Evolutionary conservation across 768 basidiomycete species (phyloP).

Genomic region (Boletus sp.): DNA sequence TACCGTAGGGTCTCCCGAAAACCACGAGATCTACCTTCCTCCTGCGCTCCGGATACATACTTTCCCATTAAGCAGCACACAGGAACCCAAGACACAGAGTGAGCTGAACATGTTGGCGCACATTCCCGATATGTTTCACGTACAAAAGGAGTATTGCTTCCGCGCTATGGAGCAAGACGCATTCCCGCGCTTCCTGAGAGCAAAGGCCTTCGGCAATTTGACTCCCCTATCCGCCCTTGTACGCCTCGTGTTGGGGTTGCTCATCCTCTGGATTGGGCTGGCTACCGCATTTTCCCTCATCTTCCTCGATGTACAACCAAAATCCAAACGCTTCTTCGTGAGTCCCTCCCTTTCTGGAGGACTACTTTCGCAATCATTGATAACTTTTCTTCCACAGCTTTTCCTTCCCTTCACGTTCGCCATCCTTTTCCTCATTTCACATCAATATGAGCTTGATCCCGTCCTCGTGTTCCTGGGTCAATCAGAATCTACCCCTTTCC

Average conservation of each 20-base stretch:
- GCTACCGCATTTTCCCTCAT: slow-evolving; percentile 87
- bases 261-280: slow-evolving; percentile 94
- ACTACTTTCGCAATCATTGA: background rate
- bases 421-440: slow-evolving; percentile 86
- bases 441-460: slow-evolving; percentile 97
- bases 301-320: slow-evolving; percentile 92
- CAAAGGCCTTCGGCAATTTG: slow-evolving; percentile 97
- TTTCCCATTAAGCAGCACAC: slow-evolving; percentile 78
- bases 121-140: slow-evolving; percentile 94
- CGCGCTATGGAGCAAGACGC: slow-evolving; percentile 95
- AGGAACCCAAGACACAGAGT: slow-evolving; percentile 64
- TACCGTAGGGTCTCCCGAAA: slow-evolving; percentile 75
- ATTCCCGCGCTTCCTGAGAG: slow-evolving; percentile 89
- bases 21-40: slow-evolving; percentile 98
- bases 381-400: slow-evolving; percentile 51
- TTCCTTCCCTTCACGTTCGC: slow-evolving; percentile 93
- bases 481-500: slow-evolving; percentile 97
- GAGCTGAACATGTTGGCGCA: slow-evolving; percentile 82
- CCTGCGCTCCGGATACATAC: slow-evolving; percentile 86
- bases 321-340: slow-evolving; percentile 92
- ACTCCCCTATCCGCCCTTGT: slow-evolving; percentile 89
- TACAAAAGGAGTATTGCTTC: slow-evolving; percentile 97
- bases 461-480: slow-evolving; percentile 90
- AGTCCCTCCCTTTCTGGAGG: slow-evolving; percentile 41
- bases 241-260: slow-evolving; percentile 78